Percentiles rank a stretch among this genome's conserved stretches.
phyloP scores from a whole-genome alignment of 345 rosid species.

The Sonneratia alba region DNA sequence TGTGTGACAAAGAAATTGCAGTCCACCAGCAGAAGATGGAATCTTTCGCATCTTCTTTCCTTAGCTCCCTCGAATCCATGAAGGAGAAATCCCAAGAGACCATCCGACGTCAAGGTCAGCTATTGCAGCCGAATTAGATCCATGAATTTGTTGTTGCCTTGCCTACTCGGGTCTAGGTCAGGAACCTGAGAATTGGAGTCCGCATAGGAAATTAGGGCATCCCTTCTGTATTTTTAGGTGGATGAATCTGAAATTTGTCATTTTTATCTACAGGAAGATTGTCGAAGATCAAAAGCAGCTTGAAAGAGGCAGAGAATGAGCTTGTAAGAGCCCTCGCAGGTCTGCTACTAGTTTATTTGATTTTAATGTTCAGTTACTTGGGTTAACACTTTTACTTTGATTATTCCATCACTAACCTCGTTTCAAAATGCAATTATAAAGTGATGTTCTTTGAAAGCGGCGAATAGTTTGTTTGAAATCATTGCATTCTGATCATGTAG shows the following conservation, averaged over 20 bases:
- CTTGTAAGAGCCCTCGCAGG: slow-evolving; percentile 75
- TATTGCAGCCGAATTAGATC: no score
- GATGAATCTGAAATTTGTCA: neutral
- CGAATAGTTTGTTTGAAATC: neutral
- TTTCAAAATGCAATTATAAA: no score
- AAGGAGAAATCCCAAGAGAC: slow-evolving; percentile 39
- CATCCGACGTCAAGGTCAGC: slow-evolving; percentile 44
- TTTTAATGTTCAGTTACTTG: no score
- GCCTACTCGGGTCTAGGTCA: no score
- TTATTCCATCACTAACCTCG: no score
- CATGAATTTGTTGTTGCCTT: no score
- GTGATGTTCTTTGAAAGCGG: no score
- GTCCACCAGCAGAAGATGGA: slow-evolving; percentile 35
- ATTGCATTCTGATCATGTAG: slow-evolving; percentile 20
- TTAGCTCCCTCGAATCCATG: slow-evolving; percentile 31
- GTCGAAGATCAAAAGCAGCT: slow-evolving; percentile 38
- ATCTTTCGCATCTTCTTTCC: slow-evolving; percentile 38
- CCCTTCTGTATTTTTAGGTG: neutral
- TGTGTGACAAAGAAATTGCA: slow-evolving; percentile 32
- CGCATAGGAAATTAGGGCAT: neutral
- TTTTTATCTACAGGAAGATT: slow-evolving; percentile 34
- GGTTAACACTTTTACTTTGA: no score
- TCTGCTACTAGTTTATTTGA: slow-evolving; percentile 9
- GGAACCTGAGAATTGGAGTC: no score
- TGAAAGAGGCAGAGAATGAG: slow-evolving; percentile 76